Conservation (phyloP, 1,284 basidiomycete species). For the Leucoagaricus sp. region DNA sequence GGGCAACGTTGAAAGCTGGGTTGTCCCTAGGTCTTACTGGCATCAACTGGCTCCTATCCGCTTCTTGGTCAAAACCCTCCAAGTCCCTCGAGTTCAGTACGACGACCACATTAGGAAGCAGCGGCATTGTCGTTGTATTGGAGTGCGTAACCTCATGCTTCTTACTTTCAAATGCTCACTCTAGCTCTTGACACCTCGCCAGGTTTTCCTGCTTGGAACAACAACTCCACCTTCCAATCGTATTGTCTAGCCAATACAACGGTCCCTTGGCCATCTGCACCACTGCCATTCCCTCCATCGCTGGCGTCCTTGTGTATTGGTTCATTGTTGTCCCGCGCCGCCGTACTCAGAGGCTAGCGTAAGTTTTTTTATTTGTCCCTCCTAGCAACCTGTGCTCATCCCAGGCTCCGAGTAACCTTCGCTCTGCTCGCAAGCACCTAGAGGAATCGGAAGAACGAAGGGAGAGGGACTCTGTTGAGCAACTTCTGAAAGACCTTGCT, state of each 20-base stretch:
- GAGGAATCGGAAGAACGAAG: constrained; percentile 35
- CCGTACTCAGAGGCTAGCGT: constrained; percentile 46
- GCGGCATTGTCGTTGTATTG: constrained; percentile 34
- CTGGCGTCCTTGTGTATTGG: constrained; percentile 54
- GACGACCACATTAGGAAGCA: constrained; percentile 29
- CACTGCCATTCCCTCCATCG: constrained; percentile 52
- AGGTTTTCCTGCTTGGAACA: constrained; percentile 29
- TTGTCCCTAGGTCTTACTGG: constrained; percentile 36
- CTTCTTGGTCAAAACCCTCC: constrained; percentile 13
- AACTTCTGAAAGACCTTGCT: constrained; percentile 38
- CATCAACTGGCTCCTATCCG: constrained; percentile 20
- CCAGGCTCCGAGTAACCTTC: constrained; percentile 33
- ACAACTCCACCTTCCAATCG: constrained; percentile 35
- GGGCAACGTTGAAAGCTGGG: constrained; percentile 33
- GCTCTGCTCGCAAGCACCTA: constrained; percentile 33
- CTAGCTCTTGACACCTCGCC: constrained; percentile 11
- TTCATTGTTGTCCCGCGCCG: constrained; percentile 58
- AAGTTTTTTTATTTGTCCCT: constrained; percentile 29
- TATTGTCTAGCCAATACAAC: constrained; percentile 34
- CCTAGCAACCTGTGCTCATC: not conserved
- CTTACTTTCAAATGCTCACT: not conserved
- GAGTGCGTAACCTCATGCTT: constrained; percentile 32
- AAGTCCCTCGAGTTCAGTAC: constrained; percentile 27
- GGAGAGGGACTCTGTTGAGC: constrained; percentile 33
- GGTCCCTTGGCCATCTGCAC: constrained; percentile 38